Evolutionary conservation across 768 basidiomycete genomes (phyloP), one percentile per base, ranked within the genome.

Genomic region (Auricularia heimuer): DNA sequence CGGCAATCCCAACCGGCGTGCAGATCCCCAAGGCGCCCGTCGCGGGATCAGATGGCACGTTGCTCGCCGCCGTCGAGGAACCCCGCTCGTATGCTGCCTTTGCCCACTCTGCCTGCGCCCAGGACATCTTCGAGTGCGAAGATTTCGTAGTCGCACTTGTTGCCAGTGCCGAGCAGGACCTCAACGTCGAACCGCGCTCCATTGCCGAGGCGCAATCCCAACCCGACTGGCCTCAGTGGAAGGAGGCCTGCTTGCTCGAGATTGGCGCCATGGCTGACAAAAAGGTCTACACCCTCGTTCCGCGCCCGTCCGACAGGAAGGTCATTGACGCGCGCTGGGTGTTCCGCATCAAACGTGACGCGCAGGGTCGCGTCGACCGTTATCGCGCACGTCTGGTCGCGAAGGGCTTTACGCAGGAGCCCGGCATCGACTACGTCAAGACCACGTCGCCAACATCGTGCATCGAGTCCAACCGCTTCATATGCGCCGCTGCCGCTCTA

Each of bases 401-500:
- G 1, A 69, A 71, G 29, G 77, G 78, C 0, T 76, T 69, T 67
- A 62, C 70, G 0, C 77, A 78, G 64, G 65, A 73, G 1, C 64
- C 61, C 2, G 71, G 74, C 11, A 29, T 68, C 39, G 72, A 75
- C 65, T 74, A 7, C 56, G 18, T 70, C 65, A 54, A 62, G 47
- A 51, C 71, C 16, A 73, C 72, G 0, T 72, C 70, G 16, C 67
- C 75, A 0, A 24, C 24, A 73, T 71, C 70, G 3, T 74, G 70
- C 10, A 65, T 65, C 70, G 33, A 66, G 67, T 1, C 67, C 70
- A 1, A 75, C 18, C 70, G 74, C 21, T 58, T 70, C 0, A 34
- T 77, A 8, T 69, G 82, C 1, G 74, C 78, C 3, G 58, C 80
- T 16, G 78, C 80, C 0, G 77, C 79, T 0, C 4, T 63, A 0